Conservation (phyloP, 108 stramenopile genomes). For the Thalassiosira profunda region DNA sequence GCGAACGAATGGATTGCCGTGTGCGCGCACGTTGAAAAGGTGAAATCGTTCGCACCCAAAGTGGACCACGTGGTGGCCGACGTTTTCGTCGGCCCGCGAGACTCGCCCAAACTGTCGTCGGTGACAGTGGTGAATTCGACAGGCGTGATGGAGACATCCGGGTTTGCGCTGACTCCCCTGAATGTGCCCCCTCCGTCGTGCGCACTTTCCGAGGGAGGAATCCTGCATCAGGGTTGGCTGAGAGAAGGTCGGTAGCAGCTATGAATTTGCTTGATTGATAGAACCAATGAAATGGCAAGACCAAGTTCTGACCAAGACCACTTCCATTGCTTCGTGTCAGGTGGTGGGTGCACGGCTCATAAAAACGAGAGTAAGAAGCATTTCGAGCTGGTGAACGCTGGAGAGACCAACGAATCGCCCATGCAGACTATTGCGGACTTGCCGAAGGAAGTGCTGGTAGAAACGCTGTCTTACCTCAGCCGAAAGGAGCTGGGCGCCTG, state of each 20-base stretch:
- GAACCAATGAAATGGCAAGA: too few species aligned
- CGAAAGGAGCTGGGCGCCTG: too few species aligned
- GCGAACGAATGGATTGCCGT: conserved; percentile 60
- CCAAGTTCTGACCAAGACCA: too few species aligned
- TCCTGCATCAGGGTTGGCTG: conserved; percentile 81
- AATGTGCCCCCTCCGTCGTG: conserved; percentile 62
- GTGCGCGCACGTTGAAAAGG: conserved; percentile 81
- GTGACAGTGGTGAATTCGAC: not conserved
- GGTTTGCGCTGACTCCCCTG: conserved; percentile 16
- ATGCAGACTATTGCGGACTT: too few species aligned
- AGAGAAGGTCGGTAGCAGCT: conserved; percentile 3
- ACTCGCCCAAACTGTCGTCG: conserved; percentile 12
- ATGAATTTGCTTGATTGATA: too few species aligned
- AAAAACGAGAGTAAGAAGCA: too few species aligned
- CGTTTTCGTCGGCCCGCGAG: conserved; percentile 71
- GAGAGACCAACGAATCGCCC: too few species aligned
- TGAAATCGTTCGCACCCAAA: conserved; percentile 94
- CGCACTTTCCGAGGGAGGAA: conserved; percentile 64
- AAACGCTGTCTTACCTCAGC: too few species aligned
- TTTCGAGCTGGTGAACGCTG: too few species aligned
- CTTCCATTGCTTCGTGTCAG: too few species aligned
- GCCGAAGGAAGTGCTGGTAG: too few species aligned
- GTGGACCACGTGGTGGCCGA: conserved; percentile 90
- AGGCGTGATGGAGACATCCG: conserved; percentile 38
- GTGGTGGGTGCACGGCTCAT: too few species aligned